phyloP scores from a whole-genome alignment of 495 filamentous ascomycete genomes.

The Alectoria sarmentosa region DNA sequence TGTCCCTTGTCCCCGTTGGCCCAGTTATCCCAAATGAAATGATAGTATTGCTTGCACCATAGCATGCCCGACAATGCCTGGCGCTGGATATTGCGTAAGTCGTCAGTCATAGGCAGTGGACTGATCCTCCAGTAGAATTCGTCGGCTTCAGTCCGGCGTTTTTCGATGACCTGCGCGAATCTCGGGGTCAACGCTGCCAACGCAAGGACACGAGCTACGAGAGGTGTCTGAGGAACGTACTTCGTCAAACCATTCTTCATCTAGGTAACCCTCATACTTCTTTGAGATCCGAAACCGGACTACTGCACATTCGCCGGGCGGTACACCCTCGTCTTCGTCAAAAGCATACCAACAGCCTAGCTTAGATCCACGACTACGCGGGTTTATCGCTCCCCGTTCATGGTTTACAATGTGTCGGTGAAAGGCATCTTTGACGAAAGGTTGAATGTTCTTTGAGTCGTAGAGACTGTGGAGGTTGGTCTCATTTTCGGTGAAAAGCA shows the following conservation, averaged over 20 bases:
- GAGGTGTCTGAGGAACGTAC: no score
- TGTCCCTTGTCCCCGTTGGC: conserved; percentile 11
- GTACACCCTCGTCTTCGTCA: conserved; percentile 78
- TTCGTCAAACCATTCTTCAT: conserved; percentile 89
- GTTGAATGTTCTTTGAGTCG: conserved; percentile 63
- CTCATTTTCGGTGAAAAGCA: conserved; percentile 94
- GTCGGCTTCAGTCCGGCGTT: conserved; percentile 78
- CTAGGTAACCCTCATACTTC: conserved; percentile 65
- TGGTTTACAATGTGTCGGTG: conserved; percentile 79
- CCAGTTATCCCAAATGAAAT: conserved; percentile 76
- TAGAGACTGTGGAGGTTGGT: conserved; percentile 77
- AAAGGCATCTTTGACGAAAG: conserved; percentile 93
- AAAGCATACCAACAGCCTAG: conserved; percentile 88
- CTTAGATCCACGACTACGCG: conserved; percentile 74
- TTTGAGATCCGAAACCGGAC: conserved; percentile 84
- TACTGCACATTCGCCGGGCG: conserved; percentile 86
- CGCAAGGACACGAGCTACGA: no score
- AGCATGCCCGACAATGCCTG: conserved; percentile 95
- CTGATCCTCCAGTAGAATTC: conserved; percentile 93
- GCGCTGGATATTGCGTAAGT: conserved; percentile 88
- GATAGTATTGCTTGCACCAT: conserved; percentile 95
- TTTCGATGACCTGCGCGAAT: conserved; percentile 54
- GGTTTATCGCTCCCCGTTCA: conserved; percentile 76
- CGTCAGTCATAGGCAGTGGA: conserved; percentile 88
- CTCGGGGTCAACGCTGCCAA: no score